Percentiles rank a stretch among this genome's conserved stretches.
These are phyloP conservation scores for Yamadazyma philogaea DNA, from an alignment of 805 yeast species.

Conservation along the genomic window DNA sequence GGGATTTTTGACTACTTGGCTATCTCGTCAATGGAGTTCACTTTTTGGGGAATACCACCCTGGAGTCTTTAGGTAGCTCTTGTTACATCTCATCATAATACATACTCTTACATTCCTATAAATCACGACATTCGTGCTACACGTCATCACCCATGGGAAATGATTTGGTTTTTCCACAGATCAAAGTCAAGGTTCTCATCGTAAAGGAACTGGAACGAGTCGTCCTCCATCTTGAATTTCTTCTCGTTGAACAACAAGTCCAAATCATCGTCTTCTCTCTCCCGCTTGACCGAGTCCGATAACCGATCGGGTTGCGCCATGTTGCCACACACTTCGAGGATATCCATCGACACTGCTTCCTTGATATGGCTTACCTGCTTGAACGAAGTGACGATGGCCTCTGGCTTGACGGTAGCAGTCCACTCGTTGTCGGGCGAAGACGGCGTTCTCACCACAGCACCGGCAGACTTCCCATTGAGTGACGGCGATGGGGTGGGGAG, in stretches of 20 bases:
- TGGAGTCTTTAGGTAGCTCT: too few species aligned
- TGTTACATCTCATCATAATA: too few species aligned
- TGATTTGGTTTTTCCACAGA: constrained; percentile 12
- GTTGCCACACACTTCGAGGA: constrained; percentile 23
- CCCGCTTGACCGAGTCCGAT: constrained; percentile 17
- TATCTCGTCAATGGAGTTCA: too few species aligned
- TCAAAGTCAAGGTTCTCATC: constrained; percentile 12
- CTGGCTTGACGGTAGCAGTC: constrained; percentile 46
- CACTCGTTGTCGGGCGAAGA: constrained; percentile 39
- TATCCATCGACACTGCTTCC: constrained; percentile 28
- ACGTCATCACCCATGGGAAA: neutral
- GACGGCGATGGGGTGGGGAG: constrained; percentile 17
- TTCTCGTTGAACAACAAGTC: constrained; percentile 37
- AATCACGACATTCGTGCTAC: too few species aligned
- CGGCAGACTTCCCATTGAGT: constrained; percentile 9
- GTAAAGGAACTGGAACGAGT: constrained; percentile 19
- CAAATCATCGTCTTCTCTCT: constrained; percentile 30
- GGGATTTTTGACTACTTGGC: too few species aligned
- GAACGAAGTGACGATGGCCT: constrained; percentile 45
- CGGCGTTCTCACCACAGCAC: constrained; percentile 24
- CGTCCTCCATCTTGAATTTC: constrained; percentile 21
- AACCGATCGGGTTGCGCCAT: neutral
- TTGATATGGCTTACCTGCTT: constrained; percentile 39
- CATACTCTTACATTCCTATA: neutral
- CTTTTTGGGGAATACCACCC: too few species aligned